Conservation (phyloP, 106 monocot genomes). For the Allium sativum region DNA sequence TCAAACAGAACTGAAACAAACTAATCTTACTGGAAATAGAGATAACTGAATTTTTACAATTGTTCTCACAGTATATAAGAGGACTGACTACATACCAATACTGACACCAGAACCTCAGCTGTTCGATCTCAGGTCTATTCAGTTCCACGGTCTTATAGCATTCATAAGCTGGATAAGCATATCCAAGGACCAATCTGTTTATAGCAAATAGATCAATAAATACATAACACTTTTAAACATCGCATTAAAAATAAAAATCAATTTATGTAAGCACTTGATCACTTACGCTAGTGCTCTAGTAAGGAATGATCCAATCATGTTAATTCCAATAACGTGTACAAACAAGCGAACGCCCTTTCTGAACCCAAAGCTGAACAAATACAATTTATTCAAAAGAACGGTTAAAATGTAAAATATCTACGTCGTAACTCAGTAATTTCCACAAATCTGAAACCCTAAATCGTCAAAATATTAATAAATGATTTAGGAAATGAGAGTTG, state of each 20-base stretch:
- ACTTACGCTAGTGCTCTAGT: constrained; percentile 33
- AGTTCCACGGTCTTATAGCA: constrained; percentile 59
- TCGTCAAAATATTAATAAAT: too few species aligned
- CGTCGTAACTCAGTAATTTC: too few species aligned
- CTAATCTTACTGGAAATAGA: too few species aligned
- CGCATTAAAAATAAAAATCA: background rate
- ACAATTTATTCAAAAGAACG: too few species aligned
- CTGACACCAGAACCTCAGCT: constrained; percentile 59
- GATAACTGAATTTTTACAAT: too few species aligned
- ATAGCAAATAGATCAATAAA: background rate
- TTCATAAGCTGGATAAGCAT: constrained; percentile 66
- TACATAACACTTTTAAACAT: background rate
- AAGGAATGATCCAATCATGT: constrained; percentile 42
- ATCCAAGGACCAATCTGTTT: constrained; percentile 55
- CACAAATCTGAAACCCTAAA: too few species aligned
- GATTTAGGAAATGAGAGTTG: too few species aligned
- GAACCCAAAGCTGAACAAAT: too few species aligned
- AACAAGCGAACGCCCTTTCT: background rate
- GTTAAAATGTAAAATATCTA: too few species aligned
- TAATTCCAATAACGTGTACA: constrained; percentile 5
- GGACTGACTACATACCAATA: constrained; percentile 33
- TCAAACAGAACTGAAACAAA: too few species aligned
- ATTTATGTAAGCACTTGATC: background rate
- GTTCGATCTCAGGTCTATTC: constrained; percentile 61
- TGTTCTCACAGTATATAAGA: too few species aligned